These are phyloP conservation scores for Fusarium luffae DNA, from an alignment of 2,329 filamentous ascomycete genomes.

Conservation along the genomic window DNA sequence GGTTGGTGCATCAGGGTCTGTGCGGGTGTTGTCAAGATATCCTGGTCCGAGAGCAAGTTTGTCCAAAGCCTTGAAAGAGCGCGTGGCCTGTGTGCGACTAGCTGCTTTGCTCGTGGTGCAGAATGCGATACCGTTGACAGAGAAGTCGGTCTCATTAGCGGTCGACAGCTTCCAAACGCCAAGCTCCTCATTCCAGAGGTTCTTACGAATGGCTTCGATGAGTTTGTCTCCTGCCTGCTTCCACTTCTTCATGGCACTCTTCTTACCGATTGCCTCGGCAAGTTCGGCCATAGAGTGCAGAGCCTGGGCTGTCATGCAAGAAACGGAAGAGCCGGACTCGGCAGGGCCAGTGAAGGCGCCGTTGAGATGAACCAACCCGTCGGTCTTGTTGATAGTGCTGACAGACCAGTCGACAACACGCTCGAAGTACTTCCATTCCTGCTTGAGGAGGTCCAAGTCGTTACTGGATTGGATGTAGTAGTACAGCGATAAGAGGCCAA, in stretches of 20 bases:
- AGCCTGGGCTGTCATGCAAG: conserved; percentile 5
- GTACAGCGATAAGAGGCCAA: conserved; percentile 4
- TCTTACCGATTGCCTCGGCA: conserved; percentile 3
- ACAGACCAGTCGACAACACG: not conserved
- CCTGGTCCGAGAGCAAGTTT: conserved; percentile 1
- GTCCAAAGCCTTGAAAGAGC: conserved; percentile 3
- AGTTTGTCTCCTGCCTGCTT: not conserved
- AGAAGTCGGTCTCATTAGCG: conserved; percentile 5
- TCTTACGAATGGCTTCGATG: not conserved
- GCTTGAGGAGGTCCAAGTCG: not conserved
- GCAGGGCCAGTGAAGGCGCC: conserved; percentile 6
- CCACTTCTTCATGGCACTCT: not conserved
- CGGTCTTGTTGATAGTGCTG: conserved; percentile 3
- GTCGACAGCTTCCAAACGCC: conserved; percentile 6
- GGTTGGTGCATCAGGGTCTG: not conserved
- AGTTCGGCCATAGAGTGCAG: conserved; percentile 14
- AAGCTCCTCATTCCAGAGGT: conserved; percentile 11
- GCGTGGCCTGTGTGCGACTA: not conserved
- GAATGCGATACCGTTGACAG: conserved; percentile 3
- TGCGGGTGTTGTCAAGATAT: conserved; percentile 3
- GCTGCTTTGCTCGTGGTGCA: conserved; percentile 4
- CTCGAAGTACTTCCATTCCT: conserved; percentile 11
- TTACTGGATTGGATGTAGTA: conserved; percentile 10
- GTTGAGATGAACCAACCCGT: not conserved
- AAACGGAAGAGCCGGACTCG: conserved; percentile 1